phyloP scores from a whole-genome alignment of 208 protist species.

The Vickermania ingenoplastis region DNA sequence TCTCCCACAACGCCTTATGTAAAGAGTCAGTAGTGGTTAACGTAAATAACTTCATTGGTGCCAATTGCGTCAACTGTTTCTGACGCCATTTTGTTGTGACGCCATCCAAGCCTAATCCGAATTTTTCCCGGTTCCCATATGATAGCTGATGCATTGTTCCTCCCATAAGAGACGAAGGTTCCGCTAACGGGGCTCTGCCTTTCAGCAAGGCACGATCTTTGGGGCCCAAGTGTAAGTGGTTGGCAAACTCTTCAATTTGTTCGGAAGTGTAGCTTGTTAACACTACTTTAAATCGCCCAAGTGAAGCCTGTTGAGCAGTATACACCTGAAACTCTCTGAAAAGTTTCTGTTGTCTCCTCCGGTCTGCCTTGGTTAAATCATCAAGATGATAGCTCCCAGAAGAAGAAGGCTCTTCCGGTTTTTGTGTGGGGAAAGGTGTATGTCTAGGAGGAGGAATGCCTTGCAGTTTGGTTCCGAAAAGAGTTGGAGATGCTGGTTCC shows the following conservation, averaged over 20 bases:
- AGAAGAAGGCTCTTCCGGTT: background rate
- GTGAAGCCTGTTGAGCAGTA: conserved; percentile 11
- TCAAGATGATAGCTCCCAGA: conserved; percentile 2
- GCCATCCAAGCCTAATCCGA: background rate
- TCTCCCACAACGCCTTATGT: conserved; percentile 42
- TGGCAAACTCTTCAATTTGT: conserved; percentile 63
- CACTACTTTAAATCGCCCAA: conserved; percentile 23
- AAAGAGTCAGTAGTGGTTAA: conserved; percentile 53
- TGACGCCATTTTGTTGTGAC: background rate
- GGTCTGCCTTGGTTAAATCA: conserved; percentile 18
- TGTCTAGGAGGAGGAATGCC: no score
- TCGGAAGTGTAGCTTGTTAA: conserved; percentile 45
- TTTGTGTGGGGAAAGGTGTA: no score
- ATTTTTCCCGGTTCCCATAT: background rate
- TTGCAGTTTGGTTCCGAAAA: background rate
- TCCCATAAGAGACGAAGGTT: conserved; percentile 40
- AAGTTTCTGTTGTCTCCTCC: conserved; percentile 35
- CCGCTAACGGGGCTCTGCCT: conserved; percentile 57
- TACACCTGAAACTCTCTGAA: conserved; percentile 40
- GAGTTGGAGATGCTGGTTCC: background rate
- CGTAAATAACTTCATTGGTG: conserved; percentile 81
- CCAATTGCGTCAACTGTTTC: conserved; percentile 6
- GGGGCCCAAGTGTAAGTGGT: conserved; percentile 35
- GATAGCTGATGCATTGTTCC: conserved; percentile 55
- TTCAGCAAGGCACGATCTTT: conserved; percentile 38